phyloP scores from a whole-genome alignment of 176 grass and related monocot genomes.

The Bothriochloa decipiens region DNA sequence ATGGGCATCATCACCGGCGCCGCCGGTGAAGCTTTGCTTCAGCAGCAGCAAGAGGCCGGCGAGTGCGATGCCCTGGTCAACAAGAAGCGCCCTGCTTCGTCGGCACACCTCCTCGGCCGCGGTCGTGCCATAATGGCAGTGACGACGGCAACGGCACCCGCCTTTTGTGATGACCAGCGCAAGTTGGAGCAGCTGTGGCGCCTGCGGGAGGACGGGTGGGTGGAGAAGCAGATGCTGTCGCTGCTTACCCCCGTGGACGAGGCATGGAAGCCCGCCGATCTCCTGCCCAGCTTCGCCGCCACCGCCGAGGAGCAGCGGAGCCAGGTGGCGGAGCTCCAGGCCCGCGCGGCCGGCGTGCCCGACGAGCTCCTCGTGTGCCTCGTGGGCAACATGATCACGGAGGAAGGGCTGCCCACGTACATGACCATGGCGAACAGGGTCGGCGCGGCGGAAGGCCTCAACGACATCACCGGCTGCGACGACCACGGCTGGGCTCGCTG shows the following conservation, averaged over 20 bases:
- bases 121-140: neutral
- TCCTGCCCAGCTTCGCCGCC: constrained; percentile 32
- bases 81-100: neutral
- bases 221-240: constrained; percentile 35
- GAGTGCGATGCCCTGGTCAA: neutral
- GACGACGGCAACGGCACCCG: neutral
- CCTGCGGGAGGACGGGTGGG: constrained; percentile 8
- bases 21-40: neutral
- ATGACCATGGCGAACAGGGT: constrained; percentile 17
- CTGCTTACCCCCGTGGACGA: constrained; percentile 37
- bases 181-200: neutral
- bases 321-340: constrained; percentile 26
- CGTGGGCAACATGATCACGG: constrained; percentile 37
- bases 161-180: neutral
- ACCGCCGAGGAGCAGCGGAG: neutral
- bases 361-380: constrained; percentile 32
- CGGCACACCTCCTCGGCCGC: neutral
- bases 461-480: constrained; percentile 20
- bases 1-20: neutral
- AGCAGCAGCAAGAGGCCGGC: neutral
- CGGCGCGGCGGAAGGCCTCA: no score
- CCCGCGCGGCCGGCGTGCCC: constrained; percentile 26
- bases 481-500: constrained; percentile 31
- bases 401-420: constrained; percentile 22
- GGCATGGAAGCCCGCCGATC: constrained; percentile 44